phyloP scores from a whole-genome alignment of 129 eudicot species.

The Tagetes patula region DNA sequence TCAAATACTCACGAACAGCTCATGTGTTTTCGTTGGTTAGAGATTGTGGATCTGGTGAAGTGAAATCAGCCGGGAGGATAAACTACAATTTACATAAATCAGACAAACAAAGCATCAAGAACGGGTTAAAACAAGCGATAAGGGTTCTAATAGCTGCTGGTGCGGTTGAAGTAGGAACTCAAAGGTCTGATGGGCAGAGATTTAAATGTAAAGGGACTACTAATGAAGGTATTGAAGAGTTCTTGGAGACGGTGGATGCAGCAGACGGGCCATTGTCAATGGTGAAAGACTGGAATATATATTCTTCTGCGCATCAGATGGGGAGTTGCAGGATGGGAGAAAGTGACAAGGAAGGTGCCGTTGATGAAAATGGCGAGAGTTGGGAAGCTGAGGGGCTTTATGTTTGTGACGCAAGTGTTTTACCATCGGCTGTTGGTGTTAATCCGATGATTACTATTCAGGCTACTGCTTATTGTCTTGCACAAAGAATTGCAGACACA shows the following conservation, averaged over 20 bases:
- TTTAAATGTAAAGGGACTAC: constrained; percentile 55
- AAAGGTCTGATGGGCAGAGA: constrained; percentile 64
- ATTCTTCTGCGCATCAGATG: constrained; percentile 89
- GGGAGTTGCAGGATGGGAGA: constrained; percentile 90
- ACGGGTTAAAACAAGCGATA: constrained; percentile 58
- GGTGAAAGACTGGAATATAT: constrained; percentile 59
- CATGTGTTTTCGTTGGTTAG: constrained; percentile 64
- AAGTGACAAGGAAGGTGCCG: constrained; percentile 58
- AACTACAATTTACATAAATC: constrained; percentile 29
- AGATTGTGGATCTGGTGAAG: constrained; percentile 73
- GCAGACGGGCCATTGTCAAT: constrained; percentile 57
- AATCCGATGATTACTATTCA: constrained; percentile 95
- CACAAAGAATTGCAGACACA: constrained; percentile 48
- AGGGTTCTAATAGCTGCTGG: constrained; percentile 80
- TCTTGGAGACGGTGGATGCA: constrained; percentile 53
- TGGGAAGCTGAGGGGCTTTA: constrained; percentile 88
- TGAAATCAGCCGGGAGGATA: constrained; percentile 50
- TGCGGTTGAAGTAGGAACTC: constrained; percentile 85
- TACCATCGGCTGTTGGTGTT: constrained; percentile 82
- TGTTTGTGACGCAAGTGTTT: constrained; percentile 83
- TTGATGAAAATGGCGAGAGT: constrained; percentile 86
- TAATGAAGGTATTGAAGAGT: constrained; percentile 51
- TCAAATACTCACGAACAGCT: constrained; percentile 69
- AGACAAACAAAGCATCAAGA: constrained; percentile 50
- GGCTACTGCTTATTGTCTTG: constrained; percentile 75